Percentiles rank a stretch among this genome's conserved stretches.
Evolutionary conservation across 2,329 filamentous ascomycete genomes (phyloP).

Genomic region (Penicillium italicum): DNA sequence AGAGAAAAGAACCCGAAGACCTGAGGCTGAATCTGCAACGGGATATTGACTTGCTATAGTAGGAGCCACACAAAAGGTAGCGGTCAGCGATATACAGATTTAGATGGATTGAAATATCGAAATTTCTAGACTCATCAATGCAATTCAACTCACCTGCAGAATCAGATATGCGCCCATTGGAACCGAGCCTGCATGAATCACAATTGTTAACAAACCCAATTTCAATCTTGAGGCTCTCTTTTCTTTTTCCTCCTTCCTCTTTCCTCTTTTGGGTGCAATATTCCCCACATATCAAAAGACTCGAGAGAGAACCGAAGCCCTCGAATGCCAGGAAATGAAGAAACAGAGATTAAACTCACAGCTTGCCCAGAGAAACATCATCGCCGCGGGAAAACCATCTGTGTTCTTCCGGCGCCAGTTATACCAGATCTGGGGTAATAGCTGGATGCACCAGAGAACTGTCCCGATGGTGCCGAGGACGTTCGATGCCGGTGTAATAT

Average conservation of each 20-base stretch:
- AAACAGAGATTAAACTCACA: slow-evolving; percentile 34
- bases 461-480: slow-evolving; percentile 43
- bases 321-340: not conserved
- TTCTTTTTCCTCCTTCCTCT: not conserved
- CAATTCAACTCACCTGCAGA: slow-evolving; percentile 42
- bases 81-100: not conserved
- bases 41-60: slow-evolving; percentile 53
- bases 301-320: not conserved
- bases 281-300: not conserved
- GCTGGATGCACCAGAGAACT: slow-evolving; percentile 41
- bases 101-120: not conserved
- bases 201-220: not conserved
- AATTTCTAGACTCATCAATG: not conserved
- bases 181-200: slow-evolving; percentile 35
- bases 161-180: slow-evolving; percentile 54
- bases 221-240: not conserved
- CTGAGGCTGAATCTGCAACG: slow-evolving; percentile 54
- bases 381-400: slow-evolving; percentile 56
- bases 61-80: not conserved
- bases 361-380: slow-evolving; percentile 63
- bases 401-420: slow-evolving; percentile 61
- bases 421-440: slow-evolving; percentile 54
- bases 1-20: slow-evolving; percentile 50
- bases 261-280: not conserved
- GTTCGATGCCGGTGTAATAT: slow-evolving; percentile 37